Evolutionary conservation across 495 filamentous ascomycete genomes (phyloP).

Genomic region (Massariosphaeria phaeospora): DNA sequence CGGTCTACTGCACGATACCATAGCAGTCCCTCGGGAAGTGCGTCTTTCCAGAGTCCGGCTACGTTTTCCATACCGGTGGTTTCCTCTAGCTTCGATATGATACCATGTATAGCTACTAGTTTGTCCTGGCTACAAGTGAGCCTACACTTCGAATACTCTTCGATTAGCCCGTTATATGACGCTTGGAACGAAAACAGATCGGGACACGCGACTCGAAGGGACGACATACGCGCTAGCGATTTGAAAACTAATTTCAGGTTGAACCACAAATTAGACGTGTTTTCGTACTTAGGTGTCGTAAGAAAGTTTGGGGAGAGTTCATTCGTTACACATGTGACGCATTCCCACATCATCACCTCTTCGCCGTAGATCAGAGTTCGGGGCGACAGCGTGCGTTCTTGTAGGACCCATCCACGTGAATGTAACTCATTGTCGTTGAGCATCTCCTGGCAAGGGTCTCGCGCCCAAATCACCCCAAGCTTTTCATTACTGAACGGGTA

Average conservation of each 20-base stretch:
- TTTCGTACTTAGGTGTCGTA: constrained; percentile 17
- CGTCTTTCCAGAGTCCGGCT: constrained; percentile 23
- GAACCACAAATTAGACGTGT: not conserved
- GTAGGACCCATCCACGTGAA: constrained; percentile 27
- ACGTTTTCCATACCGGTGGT: constrained; percentile 6
- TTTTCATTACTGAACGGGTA: too few species aligned
- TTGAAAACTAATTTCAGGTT: constrained; percentile 21
- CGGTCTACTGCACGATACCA: too few species aligned
- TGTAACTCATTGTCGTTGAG: constrained; percentile 12
- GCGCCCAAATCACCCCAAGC: too few species aligned
- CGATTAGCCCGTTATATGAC: constrained; percentile 22
- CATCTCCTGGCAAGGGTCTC: too few species aligned
- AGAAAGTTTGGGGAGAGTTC: constrained; percentile 6
- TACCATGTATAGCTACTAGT: constrained; percentile 17
- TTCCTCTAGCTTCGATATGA: constrained; percentile 15
- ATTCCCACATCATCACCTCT: constrained; percentile 33
- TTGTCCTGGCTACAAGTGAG: constrained; percentile 16
- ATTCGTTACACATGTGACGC: constrained; percentile 29
- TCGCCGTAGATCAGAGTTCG: constrained; percentile 28
- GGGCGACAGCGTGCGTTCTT: constrained; percentile 27
- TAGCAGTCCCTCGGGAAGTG: constrained; percentile 16
- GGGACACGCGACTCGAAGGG: too few species aligned
- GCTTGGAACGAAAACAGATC: too few species aligned
- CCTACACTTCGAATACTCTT: constrained; percentile 17
- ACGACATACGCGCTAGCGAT: too few species aligned